These are phyloP conservation scores for Saccharomycodes ludwigii DNA, from an alignment of 805 yeast genomes.

Conservation along the genomic window DNA sequence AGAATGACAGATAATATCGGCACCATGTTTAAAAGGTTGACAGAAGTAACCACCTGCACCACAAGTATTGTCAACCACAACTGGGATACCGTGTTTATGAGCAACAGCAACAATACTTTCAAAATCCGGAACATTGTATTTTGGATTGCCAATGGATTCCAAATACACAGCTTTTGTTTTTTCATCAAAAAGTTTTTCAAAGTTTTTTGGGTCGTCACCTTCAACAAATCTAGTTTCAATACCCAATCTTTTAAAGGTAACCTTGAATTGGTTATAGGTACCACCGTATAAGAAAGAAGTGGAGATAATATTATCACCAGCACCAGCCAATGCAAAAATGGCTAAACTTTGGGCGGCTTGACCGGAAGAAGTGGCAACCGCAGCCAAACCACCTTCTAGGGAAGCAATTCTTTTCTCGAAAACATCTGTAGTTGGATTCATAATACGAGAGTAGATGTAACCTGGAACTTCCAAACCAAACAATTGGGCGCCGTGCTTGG, in stretches of 20 bases:
- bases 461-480: constrained; percentile 80
- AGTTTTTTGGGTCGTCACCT: constrained; percentile 64
- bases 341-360: constrained; percentile 92
- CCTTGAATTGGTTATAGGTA: constrained; percentile 90
- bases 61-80: constrained; percentile 91
- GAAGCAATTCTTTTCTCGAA: constrained; percentile 89
- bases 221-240: constrained; percentile 75
- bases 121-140: constrained; percentile 85
- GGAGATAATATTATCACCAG: constrained; percentile 84
- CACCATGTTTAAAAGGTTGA: constrained; percentile 80
- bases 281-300: constrained; percentile 90
- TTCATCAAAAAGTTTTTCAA: constrained; percentile 63
- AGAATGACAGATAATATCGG: constrained; percentile 84
- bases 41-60: constrained; percentile 92
- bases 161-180: constrained; percentile 83
- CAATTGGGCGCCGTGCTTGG: constrained; percentile 84
- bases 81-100: constrained; percentile 77
- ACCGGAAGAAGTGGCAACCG: constrained; percentile 86
- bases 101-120: constrained; percentile 64
- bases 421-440: constrained; percentile 87
- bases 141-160: constrained; percentile 89
- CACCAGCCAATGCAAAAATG: constrained; percentile 67
- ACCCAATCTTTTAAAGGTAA: constrained; percentile 80
- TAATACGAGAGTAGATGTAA: constrained; percentile 76
- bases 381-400: constrained; percentile 85